Conservation (phyloP, 192 early-diverging fungal genomes). For the Coemansia sp. region DNA sequence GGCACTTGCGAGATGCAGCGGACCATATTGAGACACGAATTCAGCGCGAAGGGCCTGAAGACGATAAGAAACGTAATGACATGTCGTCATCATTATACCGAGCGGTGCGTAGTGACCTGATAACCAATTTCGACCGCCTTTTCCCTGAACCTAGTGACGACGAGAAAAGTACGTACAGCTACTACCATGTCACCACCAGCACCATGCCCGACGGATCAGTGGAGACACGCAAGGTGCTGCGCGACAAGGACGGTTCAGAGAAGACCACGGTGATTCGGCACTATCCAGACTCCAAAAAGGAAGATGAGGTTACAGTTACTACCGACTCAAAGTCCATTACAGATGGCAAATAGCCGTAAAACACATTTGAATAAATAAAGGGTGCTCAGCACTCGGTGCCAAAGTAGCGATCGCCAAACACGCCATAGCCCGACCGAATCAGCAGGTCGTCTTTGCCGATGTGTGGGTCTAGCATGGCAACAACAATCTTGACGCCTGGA, state of each 20-base stretch:
- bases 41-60: slow-evolving; percentile 9
- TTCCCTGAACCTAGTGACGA: slow-evolving; percentile 27
- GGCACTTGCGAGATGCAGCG: slow-evolving; percentile 37
- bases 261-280: slow-evolving; percentile 35
- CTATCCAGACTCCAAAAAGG: slow-evolving; percentile 6
- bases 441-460: slow-evolving; percentile 64
- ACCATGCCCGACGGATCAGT: slow-evolving; percentile 51
- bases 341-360: not conserved
- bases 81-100: slow-evolving; percentile 15
- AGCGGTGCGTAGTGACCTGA: slow-evolving; percentile 28
- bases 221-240: slow-evolving; percentile 42
- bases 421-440: slow-evolving; percentile 82
- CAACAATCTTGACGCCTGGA: slow-evolving; percentile 76
- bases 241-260: slow-evolving; percentile 25
- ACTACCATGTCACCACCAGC: slow-evolving; percentile 37
- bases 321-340: not conserved
- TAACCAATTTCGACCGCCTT: slow-evolving; percentile 30
- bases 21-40: slow-evolving; percentile 36
- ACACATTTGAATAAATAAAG: not conserved
- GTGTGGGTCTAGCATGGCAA: slow-evolving; percentile 74
- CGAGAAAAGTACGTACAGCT: slow-evolving; percentile 14
- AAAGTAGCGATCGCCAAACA: slow-evolving; percentile 78
- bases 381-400: slow-evolving; percentile 37
- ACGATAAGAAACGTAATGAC: not conserved
- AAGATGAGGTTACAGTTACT: slow-evolving; percentile 15